phyloP scores from a whole-genome alignment of 768 basidiomycete genomes.

The button mushroom (Agaricus bisporus) region DNA sequence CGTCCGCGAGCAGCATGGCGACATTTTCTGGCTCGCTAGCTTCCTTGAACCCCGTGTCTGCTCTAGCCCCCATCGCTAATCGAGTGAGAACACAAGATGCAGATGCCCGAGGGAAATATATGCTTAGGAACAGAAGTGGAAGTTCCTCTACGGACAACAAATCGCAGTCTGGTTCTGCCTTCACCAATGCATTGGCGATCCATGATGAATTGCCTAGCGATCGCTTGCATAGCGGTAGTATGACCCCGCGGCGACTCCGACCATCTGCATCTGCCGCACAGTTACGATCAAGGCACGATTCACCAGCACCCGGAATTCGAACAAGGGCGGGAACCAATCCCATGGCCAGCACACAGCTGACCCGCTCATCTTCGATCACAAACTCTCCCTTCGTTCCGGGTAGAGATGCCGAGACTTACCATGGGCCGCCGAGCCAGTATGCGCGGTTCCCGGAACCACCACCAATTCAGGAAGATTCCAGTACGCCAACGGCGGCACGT shows the following conservation, averaged over 20 bases:
- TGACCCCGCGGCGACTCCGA: slow-evolving; percentile 57
- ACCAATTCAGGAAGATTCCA: slow-evolving; percentile 34
- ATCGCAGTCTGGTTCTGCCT: slow-evolving; percentile 52
- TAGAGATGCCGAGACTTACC: slow-evolving; percentile 45
- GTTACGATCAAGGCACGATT: slow-evolving; percentile 46
- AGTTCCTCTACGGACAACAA: slow-evolving; percentile 71
- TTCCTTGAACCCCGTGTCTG: slow-evolving; percentile 29
- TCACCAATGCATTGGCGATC: slow-evolving; percentile 44
- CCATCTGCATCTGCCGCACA: slow-evolving; percentile 79
- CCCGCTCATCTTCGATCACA: slow-evolving; percentile 54
- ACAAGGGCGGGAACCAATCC: slow-evolving; percentile 68
- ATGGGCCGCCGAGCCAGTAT: slow-evolving; percentile 66
- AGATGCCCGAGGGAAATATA: slow-evolving; percentile 83
- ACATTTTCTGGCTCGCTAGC: slow-evolving; percentile 17
- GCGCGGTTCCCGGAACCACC: slow-evolving; percentile 71
- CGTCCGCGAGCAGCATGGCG: slow-evolving; percentile 25
- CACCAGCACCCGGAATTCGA: slow-evolving; percentile 37
- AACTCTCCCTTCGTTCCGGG: slow-evolving; percentile 33
- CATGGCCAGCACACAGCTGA: slow-evolving; percentile 36
- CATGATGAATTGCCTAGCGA: slow-evolving; percentile 51
- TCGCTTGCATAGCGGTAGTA: slow-evolving; percentile 40
- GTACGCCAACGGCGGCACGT: slow-evolving; percentile 50
- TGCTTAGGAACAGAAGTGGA: slow-evolving; percentile 76
- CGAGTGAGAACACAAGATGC: slow-evolving; percentile 83
- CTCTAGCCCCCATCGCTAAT: slow-evolving; percentile 70